Percentiles rank a stretch among this genome's conserved stretches.
phyloP scores from a whole-genome alignment of 2,329 filamentous ascomycete genomes.

The Fusarium albidum region DNA sequence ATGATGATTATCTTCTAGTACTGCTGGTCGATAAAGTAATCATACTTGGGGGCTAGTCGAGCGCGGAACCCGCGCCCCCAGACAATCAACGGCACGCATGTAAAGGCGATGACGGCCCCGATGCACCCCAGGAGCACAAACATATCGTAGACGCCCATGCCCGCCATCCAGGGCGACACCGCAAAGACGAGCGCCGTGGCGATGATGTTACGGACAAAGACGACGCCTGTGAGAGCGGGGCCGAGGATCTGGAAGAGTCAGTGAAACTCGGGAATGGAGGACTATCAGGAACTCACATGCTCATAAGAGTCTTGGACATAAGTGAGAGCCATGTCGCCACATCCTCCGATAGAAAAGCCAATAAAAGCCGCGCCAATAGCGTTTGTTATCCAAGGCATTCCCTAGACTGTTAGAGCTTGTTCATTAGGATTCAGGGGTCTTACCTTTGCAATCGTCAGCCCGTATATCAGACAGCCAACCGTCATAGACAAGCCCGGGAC shows the following conservation, averaged over 20 bases:
- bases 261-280: rapidly evolving
- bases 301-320: conserved; percentile 32
- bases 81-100: conserved; percentile 18
- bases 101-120: conserved; percentile 18
- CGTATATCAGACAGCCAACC: conserved; percentile 30
- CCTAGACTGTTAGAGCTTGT: not conserved
- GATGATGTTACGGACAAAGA: conserved; percentile 30
- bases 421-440: not conserved
- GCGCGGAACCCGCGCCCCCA: conserved; percentile 26
- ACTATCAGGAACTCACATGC: conserved; percentile 21
- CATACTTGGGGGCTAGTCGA: conserved; percentile 21
- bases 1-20: too few relatives aligned
- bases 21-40: conserved; percentile 14
- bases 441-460: conserved; percentile 26
- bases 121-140: conserved; percentile 23
- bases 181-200: conserved; percentile 23
- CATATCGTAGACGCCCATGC: conserved; percentile 30
- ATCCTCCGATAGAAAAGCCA: conserved; percentile 28
- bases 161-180: conserved; percentile 17
- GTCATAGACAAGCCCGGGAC: conserved; percentile 23
- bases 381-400: conserved; percentile 33
- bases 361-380: conserved; percentile 28
- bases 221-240: conserved; percentile 24
- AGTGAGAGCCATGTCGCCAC: conserved; percentile 28
- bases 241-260: conserved; percentile 16